Base-by-base conservation (phyloP, 2,329 filamentous ascomycete species). In the Xylariomycetidae sp. region DNA sequence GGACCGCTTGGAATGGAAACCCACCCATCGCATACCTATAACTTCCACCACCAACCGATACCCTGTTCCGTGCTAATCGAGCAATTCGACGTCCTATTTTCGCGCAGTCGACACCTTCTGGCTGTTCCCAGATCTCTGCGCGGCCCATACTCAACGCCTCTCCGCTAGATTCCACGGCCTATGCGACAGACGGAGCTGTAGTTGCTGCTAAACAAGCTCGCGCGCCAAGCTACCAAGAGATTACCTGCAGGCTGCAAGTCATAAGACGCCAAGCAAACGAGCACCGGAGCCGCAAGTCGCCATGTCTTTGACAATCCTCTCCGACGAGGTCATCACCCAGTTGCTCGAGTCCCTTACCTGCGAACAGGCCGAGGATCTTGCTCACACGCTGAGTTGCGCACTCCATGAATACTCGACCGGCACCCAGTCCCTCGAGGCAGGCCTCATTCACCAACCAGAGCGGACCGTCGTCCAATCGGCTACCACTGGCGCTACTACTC, bases 341-440 rank as follows among this genome's bases (percentile, higher is more conserved):
- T 54, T 81, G 20, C 61, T 81, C 24, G 70, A 78, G 46, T 63
- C 57, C 37, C 61, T 82, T 10, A 72, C 57, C 0, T 42, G 53
- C 3, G 64, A 69, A 2, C 73, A 81, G 49, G 64, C 76, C 24
- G 64, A 72, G 14, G 58, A 53, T 14, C 71, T 81, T 39, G 63
- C 68, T n/a, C 45, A 55, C 14, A 59, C 59, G 0, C 57, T 81
- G 25, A 63, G 64, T 33, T 57, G 59, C 34, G 68, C 75, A 2
- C 67, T 82, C 8, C 70, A 79, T 47, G 71, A 79, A 35, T 80
- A 79, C 56, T 80, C 77, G 4, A 76, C 70, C 2, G 69, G 69
- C 29, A 65, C 68, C 0, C 66, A 71, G 35, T 52, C 56, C 12
- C 54, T 61, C 17, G 55, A 63, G 20, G 56, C 58, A 23, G 62